phyloP scores from a whole-genome alignment of 2,329 filamentous ascomycete genomes.

The Arachnomyces sp. region DNA sequence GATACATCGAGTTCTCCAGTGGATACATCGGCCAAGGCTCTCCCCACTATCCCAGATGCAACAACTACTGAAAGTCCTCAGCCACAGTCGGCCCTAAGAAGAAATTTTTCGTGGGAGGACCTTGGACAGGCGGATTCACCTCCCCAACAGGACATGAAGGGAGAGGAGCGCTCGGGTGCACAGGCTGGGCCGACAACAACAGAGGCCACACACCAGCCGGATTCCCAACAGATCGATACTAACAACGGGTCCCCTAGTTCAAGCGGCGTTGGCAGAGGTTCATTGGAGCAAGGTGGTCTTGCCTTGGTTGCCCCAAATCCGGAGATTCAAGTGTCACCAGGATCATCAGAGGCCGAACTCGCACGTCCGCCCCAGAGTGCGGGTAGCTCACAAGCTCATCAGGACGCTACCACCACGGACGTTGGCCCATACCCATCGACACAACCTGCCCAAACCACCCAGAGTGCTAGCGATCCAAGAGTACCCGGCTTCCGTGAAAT shows the following conservation, averaged over 20 bases:
- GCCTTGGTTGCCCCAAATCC: slow-evolving; percentile 1
- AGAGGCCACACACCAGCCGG: no score
- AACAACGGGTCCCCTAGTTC: no score
- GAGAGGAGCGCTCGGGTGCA: slow-evolving; percentile 14
- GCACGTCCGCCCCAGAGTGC: slow-evolving; percentile 1
- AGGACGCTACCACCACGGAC: background rate
- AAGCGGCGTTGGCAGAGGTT: no score
- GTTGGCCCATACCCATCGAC: background rate
- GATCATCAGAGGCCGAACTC: slow-evolving; percentile 4
- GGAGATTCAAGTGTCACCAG: slow-evolving; percentile 2
- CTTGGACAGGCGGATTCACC: slow-evolving; percentile 15
- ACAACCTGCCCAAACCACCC: no score
- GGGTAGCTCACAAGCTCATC: background rate
- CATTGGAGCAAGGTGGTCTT: background rate
- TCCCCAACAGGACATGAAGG: slow-evolving; percentile 11
- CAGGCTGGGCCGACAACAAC: no score
- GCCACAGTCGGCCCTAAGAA: no score
- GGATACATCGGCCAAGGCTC: no score
- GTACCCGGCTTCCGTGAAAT: slow-evolving; percentile 68
- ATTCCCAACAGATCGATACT: no score
- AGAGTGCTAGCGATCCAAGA: slow-evolving; percentile 24
- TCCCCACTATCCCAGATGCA: no score
- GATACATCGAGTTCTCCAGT: no score
- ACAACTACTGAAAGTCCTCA: slow-evolving; percentile 10
- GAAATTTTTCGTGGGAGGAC: slow-evolving; percentile 33